Evolutionary conservation across 805 yeast species (phyloP), one percentile per base, ranked within the genome.

Genomic region (Metschnikowia proteae): DNA sequence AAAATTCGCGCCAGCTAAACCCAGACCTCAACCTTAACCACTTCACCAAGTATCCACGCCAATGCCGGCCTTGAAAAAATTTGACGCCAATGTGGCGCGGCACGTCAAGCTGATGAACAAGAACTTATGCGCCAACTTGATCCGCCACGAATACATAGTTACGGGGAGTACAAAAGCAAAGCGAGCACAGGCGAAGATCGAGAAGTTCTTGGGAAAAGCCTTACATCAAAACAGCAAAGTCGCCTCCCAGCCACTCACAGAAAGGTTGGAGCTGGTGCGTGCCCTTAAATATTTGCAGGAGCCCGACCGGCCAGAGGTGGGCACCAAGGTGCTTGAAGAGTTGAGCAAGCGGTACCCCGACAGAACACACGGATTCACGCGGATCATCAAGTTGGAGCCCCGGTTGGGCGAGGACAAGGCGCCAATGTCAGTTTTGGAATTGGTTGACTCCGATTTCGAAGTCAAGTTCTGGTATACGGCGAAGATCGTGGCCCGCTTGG

Each of bases 391-490:
- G 57, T 72, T 94, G 52, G 98, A 94, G 66, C 89, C 91, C 13
- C 77, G 98, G 56, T 66, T 84, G 41, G 91, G 94, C 48, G 75
- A 71, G 52, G 99, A 94, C 64, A 86, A 83, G 52, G 96, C 97
- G 0, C 91, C 91, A 30, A 94, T 88, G 75, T 83, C 94, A 0
- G 83, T 91, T 6, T 62, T 94, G 46, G 99, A 94, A 67, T 73
- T 94, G 42, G 95, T 92, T 1, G 96, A 87, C 58, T 63, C 74
- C 1, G 71, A 63, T 3, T 68, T 59, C 50, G 96, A 88, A 62
- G 77, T 87, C 75, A 80, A 84, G 58, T 78, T 82, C 55, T 86
- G 95, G 82, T 70, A 81, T 60, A 76, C 82, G 6, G 96, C 96
- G n/a, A 80, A 88, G 65, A 75, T 81, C 3, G 92, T 86, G 5